Evolutionary conservation across 768 basidiomycete genomes (phyloP).

Genomic region (Boletus reticuloceps): DNA sequence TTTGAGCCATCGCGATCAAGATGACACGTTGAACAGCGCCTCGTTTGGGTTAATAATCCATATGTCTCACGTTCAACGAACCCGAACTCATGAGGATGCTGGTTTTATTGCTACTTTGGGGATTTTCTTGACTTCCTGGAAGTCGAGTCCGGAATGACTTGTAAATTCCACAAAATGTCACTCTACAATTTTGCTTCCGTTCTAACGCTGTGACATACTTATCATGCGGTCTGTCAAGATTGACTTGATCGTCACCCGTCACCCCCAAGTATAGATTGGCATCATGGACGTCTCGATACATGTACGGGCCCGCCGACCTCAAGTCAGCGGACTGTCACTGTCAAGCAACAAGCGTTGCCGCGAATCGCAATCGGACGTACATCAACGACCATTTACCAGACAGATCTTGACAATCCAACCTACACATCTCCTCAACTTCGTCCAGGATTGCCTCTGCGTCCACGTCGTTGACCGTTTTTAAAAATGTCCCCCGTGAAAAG

Average conservation of each 20-base stretch:
- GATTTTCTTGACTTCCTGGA: not conserved
- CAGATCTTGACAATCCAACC: conserved; percentile 55
- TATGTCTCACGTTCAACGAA: not conserved
- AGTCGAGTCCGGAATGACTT: not conserved
- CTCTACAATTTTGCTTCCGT: conserved; percentile 5
- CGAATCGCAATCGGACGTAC: conserved; percentile 69
- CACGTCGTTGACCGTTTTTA: conserved; percentile 48
- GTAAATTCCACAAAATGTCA: conserved; percentile 1
- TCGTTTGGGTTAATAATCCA: not conserved
- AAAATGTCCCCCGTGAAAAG: conserved; percentile 61
- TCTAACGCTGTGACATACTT: not conserved
- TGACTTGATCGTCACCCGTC: conserved; percentile 3
- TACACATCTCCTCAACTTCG: conserved; percentile 57
- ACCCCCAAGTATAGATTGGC: conserved; percentile 1
- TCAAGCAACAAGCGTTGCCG: conserved; percentile 42
- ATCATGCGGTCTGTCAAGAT: not conserved
- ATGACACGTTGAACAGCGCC: not conserved
- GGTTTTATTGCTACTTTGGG: not conserved
- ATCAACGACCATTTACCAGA: conserved; percentile 67
- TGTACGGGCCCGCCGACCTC: not conserved
- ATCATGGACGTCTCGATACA: not conserved
- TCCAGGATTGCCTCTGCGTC: conserved; percentile 60
- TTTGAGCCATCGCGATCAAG: not conserved
- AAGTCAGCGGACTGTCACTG: conserved; percentile 9
- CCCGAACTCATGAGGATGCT: not conserved